Evolutionary conservation across 148 eudicot species (phyloP).

Genomic region (Spergularia bocconei): DNA sequence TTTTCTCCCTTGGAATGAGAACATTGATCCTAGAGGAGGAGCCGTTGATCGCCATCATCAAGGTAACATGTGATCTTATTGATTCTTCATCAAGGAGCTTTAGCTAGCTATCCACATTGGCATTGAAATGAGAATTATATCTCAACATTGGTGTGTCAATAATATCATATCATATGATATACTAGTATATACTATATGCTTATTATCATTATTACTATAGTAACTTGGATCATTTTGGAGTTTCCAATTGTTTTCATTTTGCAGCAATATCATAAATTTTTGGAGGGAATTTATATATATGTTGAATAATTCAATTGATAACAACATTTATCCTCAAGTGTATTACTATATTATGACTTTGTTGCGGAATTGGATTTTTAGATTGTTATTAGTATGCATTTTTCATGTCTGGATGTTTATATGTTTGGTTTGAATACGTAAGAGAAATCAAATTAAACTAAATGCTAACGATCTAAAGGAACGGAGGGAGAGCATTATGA

Average conservation of each 20-base stretch:
- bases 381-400: too few species aligned
- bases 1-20: constrained; percentile 27
- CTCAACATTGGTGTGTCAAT: constrained; percentile 11
- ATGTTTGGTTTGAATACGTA: too few species aligned
- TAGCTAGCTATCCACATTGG: constrained; percentile 3
- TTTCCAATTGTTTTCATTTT: constrained; percentile 15
- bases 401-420: too few species aligned
- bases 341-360: neutral
- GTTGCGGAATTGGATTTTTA: neutral
- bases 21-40: constrained; percentile 22
- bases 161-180: constrained; percentile 7
- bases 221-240: constrained; percentile 1
- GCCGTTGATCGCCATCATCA: constrained; percentile 13
- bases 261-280: constrained; percentile 7
- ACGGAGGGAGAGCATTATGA: too few species aligned
- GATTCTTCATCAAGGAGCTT: neutral
- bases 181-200: neutral
- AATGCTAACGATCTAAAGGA: too few species aligned
- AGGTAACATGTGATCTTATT: constrained; percentile 26
- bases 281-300: constrained; percentile 14
- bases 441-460: too few species aligned
- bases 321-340: neutral
- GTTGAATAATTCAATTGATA: constrained; percentile 14
- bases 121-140: constrained; percentile 11
- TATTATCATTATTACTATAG: neutral